phyloP scores from a whole-genome alignment of 1,284 basidiomycete species.

The Sanghuangporus weigelae region DNA sequence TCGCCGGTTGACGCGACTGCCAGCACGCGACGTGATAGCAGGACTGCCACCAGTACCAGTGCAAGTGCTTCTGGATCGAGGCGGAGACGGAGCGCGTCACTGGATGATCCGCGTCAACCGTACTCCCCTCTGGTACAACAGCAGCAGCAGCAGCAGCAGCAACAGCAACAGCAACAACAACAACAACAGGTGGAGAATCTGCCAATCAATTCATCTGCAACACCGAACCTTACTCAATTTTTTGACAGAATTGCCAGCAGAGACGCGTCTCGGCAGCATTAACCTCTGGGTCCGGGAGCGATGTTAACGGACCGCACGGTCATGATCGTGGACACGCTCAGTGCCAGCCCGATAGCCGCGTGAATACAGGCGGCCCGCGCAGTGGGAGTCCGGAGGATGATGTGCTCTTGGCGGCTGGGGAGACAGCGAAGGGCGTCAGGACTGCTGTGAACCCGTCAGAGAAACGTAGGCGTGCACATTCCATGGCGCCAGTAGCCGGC shows the following conservation, averaged over 20 bases:
- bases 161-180: neutral
- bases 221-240: neutral
- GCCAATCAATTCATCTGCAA: neutral
- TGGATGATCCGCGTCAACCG: neutral
- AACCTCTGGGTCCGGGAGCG: neutral
- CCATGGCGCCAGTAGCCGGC: neutral
- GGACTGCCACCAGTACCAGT: neutral
- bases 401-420: constrained; percentile 15
- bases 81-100: constrained; percentile 6
- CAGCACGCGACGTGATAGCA: neutral
- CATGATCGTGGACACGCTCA: neutral
- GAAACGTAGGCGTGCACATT: constrained; percentile 8
- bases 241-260: constrained; percentile 1
- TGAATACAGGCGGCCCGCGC: neutral
- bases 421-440: constrained; percentile 11
- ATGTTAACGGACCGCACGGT: neutral
- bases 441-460: neutral
- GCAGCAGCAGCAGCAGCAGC: neutral
- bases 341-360: neutral
- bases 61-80: neutral
- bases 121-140: neutral
- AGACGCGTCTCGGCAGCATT: neutral
- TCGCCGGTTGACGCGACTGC: neutral
- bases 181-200: neutral
- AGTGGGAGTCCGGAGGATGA: constrained; percentile 12